Evolutionary conservation across 2,329 filamentous ascomycete genomes (phyloP), one percentile per base, ranked within the genome.

Genomic region (Penicillium sp.): DNA sequence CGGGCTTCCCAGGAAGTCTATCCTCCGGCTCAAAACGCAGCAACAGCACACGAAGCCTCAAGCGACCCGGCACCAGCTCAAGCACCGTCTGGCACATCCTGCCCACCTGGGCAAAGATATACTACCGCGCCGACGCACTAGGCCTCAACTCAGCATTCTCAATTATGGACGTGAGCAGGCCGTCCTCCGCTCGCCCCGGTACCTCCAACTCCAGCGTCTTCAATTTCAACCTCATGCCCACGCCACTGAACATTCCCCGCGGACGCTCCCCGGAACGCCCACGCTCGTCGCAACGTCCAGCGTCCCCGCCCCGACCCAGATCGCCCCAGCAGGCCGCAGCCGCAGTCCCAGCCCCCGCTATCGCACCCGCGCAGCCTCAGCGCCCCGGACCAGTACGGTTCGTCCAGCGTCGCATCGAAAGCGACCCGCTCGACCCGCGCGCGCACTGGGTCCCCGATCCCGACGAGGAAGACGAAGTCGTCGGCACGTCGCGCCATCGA

Each of bases 81-180:
- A 83, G 79, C 59, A 74, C 77, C 25, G 64, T 80, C 31, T 67
- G 79, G 52, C 75, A 75, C n/a, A 73, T 71, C 39, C 73, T 81
- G 45, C 81, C 82, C 1, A 73, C 78, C 7, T 84, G 82, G 73
- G 77, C 75, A 42, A 86, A 82, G 65, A 77, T 91, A 15, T 92
- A 92, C 75, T 92, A 92, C 72, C 86, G 86, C 38, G 87, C 86
- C 55, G 87, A 88, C 53, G 53, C 87, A 85, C 73, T 82, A 80
- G 61, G 82, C 77, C 49, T 85, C 77, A 68, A 71, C 54, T 68
- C 75, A 5, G 68, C 73, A 58, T 73, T 89, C 37, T 70, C 74
- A 20, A 65, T 75, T 12, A 66, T 73, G 6, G 75, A 77, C 39
- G 63, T 54, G 38, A 71, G 67, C 58, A 70, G 71, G 8, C 71